Percentiles rank a stretch among this genome's conserved stretches.
These are phyloP conservation scores for Cladosporium sp. DNA, from an alignment of 2,329 filamentous ascomycete genomes.

Conservation along the genomic window DNA sequence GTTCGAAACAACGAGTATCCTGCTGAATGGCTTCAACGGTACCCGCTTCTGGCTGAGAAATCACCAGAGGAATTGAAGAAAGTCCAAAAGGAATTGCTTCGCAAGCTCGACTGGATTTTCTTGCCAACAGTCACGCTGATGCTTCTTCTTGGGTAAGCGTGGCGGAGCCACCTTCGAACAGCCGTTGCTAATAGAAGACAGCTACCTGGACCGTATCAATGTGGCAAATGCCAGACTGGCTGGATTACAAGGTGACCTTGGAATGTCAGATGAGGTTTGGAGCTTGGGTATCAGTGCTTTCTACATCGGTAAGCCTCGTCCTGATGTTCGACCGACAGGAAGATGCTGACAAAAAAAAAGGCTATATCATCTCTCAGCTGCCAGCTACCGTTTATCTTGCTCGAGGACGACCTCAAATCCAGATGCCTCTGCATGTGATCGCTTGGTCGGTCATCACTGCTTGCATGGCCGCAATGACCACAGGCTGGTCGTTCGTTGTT, in stretches of 20 bases:
- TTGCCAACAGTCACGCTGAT: conserved; percentile 30
- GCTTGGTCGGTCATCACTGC: conserved; percentile 41
- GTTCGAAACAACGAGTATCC: too few relatives aligned
- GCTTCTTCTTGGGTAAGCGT: conserved; percentile 30
- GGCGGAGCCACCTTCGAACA: too few relatives aligned
- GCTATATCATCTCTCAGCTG: conserved; percentile 37
- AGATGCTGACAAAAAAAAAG: too few relatives aligned
- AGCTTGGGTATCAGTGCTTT: conserved; percentile 40
- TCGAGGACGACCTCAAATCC: conserved; percentile 32
- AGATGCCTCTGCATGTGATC: conserved; percentile 39
- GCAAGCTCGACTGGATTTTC: conserved; percentile 28
- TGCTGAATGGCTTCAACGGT: conserved; percentile 1
- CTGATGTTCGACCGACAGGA: too few relatives aligned
- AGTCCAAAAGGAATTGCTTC: conserved; percentile 21
- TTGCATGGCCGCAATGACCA: conserved; percentile 35
- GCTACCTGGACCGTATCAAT: conserved; percentile 38
- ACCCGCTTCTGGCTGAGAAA: conserved; percentile 2
- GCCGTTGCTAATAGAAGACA: conserved; percentile 11
- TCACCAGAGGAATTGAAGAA: conserved; percentile 3
- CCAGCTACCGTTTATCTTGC: conserved; percentile 46
- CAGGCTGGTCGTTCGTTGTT: conserved; percentile 38
- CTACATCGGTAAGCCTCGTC: conserved; percentile 34
- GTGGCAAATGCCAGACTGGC: conserved; percentile 38
- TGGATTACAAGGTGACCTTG: conserved; percentile 36
- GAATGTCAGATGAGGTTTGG: conserved; percentile 34